Evolutionary conservation across 208 protist species (phyloP).

Genomic region (Leishmania aethiopica): DNA sequence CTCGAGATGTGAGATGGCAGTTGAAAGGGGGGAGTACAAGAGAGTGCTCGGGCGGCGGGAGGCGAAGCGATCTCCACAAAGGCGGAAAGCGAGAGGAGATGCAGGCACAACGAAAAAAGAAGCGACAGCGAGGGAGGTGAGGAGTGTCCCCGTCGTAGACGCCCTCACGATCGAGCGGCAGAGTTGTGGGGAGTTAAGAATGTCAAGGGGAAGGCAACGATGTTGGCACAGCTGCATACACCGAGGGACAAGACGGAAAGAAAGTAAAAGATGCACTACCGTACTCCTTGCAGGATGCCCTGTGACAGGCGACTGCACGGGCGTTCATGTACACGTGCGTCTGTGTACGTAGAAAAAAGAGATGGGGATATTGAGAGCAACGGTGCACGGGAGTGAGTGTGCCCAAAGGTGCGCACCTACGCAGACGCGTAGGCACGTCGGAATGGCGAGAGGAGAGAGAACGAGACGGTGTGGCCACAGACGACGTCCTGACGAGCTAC

Average conservation of each 20-base stretch:
- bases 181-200: neutral
- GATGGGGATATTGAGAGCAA: neutral
- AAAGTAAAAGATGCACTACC: neutral
- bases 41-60: neutral
- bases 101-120: constrained; percentile 8
- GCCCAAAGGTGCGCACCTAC: neutral
- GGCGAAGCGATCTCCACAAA: neutral
- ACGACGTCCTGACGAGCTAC: no score
- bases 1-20: neutral
- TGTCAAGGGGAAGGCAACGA: neutral
- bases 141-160: neutral
- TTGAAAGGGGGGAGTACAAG: neutral
- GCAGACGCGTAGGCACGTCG: neutral
- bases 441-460: neutral
- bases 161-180: neutral
- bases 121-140: neutral
- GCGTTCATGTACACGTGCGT: neutral
- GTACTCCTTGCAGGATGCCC: neutral
- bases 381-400: neutral
- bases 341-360: neutral
- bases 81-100: constrained; percentile 16
- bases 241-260: neutral
- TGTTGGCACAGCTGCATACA: neutral
- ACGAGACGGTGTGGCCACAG: neutral
- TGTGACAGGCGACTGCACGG: neutral